Conservation (phyloP, 345 rosid species). For the Lumnitzera littorea region DNA sequence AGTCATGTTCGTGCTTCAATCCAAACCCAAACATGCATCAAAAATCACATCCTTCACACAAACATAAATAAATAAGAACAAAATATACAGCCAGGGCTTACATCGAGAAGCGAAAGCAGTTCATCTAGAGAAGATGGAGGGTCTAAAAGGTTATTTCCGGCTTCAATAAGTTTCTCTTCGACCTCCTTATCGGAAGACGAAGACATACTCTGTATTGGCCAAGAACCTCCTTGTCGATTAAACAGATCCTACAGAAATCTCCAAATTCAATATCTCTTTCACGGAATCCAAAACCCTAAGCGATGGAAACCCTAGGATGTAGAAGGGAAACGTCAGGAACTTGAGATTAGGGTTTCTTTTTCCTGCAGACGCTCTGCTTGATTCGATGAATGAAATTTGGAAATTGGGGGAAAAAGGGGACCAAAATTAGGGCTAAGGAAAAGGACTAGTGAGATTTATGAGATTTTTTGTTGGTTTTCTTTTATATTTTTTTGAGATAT, state of each 20-base stretch:
- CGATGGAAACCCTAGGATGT: too few species aligned
- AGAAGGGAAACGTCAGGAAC: too few species aligned
- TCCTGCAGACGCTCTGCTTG: too few species aligned
- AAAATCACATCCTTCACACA: neutral
- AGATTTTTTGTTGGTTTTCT: neutral
- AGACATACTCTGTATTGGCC: neutral
- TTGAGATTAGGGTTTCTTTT: too few species aligned
- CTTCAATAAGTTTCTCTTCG: slow-evolving; percentile 55
- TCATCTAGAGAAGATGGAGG: slow-evolving; percentile 66
- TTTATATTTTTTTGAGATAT: neutral
- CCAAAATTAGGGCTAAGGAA: too few species aligned
- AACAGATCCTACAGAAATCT: slow-evolving; percentile 8
- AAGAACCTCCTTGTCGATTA: neutral
- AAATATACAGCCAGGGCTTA: slow-evolving; percentile 20
- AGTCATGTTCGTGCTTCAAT: too few species aligned
- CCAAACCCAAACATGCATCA: too few species aligned
- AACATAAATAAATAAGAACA: neutral
- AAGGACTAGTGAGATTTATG: neutral
- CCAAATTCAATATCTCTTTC: neutral
- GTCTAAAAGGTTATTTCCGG: slow-evolving; percentile 58
- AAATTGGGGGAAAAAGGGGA: too few species aligned
- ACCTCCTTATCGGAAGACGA: slow-evolving; percentile 53
- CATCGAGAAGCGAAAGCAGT: slow-evolving; percentile 81
- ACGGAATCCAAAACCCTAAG: too few species aligned
- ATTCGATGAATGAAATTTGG: too few species aligned